These are phyloP conservation scores for Sarcomyxa edulis DNA, from an alignment of 768 basidiomycete genomes.

Conservation along the genomic window DNA sequence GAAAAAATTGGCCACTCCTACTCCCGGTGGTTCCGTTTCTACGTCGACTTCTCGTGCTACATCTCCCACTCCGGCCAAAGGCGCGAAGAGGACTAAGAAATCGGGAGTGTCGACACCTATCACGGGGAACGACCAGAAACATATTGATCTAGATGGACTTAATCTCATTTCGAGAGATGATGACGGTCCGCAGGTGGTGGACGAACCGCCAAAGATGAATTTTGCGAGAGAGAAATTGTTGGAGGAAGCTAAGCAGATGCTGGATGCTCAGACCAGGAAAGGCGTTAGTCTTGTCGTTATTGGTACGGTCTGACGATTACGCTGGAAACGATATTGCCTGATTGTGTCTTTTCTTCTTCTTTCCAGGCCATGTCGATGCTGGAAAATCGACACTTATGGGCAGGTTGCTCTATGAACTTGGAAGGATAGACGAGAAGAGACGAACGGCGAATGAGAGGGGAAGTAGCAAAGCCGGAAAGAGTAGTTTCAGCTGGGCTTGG, in stretches of 20 bases:
- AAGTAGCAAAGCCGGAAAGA: constrained; percentile 85
- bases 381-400: constrained; percentile 99
- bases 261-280: constrained; percentile 54
- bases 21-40: constrained; percentile 25
- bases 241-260: constrained; percentile 62
- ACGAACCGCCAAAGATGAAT: constrained; percentile 58
- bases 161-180: constrained; percentile 53
- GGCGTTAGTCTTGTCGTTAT: constrained; percentile 87
- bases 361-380: constrained; percentile 92
- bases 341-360: constrained; percentile 1
- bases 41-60: constrained; percentile 39
- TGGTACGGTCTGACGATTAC: constrained; percentile 40
- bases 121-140: constrained; percentile 43
- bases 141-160: constrained; percentile 70
- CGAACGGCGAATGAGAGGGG: constrained; percentile 82
- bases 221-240: constrained; percentile 78
- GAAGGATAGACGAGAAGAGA: constrained; percentile 81
- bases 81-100: constrained; percentile 33
- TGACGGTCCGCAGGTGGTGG: constrained; percentile 28
- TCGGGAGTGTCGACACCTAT: constrained; percentile 40
- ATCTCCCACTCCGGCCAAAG: constrained; percentile 40
- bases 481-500: constrained; percentile 98
- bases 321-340: not conserved
- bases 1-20: constrained; percentile 33
- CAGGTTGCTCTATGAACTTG: constrained; percentile 86